A percentile compares a stretch with the other conserved stretches of the same genome.
Conservation (phyloP, 345 rosid species). For the Hibiscus tridactylites region DNA sequence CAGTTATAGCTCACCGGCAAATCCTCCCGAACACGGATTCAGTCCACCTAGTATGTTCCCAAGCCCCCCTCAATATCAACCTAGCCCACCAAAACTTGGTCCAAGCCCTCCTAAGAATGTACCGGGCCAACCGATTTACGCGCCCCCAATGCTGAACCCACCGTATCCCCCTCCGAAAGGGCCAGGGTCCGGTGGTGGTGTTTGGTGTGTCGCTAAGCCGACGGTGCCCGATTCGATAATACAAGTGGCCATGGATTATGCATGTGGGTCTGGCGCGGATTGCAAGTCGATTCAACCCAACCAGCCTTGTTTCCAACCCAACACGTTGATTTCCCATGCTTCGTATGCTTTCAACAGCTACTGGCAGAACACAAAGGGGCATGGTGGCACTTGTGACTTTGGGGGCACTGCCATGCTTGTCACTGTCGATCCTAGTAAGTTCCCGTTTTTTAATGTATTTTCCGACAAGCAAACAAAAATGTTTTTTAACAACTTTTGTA, state of each 20-base stretch:
- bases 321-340: slow-evolving; percentile 33
- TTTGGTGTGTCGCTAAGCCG: slow-evolving; percentile 47
- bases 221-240: slow-evolving; percentile 25
- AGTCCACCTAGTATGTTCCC: neutral
- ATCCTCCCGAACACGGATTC: neutral
- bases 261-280: slow-evolving; percentile 42
- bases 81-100: slow-evolving; percentile 9
- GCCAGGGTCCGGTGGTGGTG: neutral
- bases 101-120: neutral
- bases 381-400: slow-evolving; percentile 45
- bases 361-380: slow-evolving; percentile 31
- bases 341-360: slow-evolving; percentile 46
- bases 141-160: neutral
- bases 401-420: slow-evolving; percentile 49
- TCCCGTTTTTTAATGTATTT: neutral
- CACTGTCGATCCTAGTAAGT: slow-evolving; percentile 39
- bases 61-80: slow-evolving; percentile 7
- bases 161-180: slow-evolving; percentile 13
- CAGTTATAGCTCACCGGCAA: slow-evolving; percentile 4
- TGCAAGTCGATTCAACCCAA: slow-evolving; percentile 33
- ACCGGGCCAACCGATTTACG: slow-evolving; percentile 8
- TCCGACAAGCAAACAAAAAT: neutral
- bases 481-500: neutral
- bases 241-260: slow-evolving; percentile 41
- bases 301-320: slow-evolving; percentile 33